Evolutionary conservation across 2,329 filamentous ascomycete genomes (phyloP), one percentile per base, ranked within the genome.

Genomic region (Aaosphaeria pasadenensis): DNA sequence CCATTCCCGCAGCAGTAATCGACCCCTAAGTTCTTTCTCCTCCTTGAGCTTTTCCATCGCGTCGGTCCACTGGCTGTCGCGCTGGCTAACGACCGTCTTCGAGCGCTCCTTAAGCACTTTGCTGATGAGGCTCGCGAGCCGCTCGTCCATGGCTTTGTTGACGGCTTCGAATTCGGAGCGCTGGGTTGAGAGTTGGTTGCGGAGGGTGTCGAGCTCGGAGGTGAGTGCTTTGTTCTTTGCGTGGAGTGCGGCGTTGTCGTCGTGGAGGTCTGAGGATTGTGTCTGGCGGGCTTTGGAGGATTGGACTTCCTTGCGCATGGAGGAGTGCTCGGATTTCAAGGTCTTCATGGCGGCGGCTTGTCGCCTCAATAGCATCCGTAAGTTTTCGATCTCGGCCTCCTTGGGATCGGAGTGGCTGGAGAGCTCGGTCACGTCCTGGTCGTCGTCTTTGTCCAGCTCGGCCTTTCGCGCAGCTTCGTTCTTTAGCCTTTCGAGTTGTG

Each of bases 1-100:
- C 67, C 67, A 70, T 46, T 70, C 63, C 51, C 65, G 52, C 58
- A 70, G 55, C 36, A 69, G 35, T 29, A 66, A 63, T 43, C 59
- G 63, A 0, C 64, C 63, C 49, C 68, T 43, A 17, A 68, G 39
- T 42, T 67, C 62, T 45, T 56, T 59, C 47, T 70, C 67, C 1
- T 35, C 49, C 29, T 56, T 50, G 9, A 58, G 33, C n/a, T 53
- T 49, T 29, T 50, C 48, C 11, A 65, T 51, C 39, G 49, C 61
- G 42, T 64, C 61, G 11, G 52, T 57, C 67, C 67, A 70, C 53
- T 69, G 64, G 6, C 58, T 63, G 44, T 70, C 67, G 7, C 67
- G 49, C 44, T 62, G 62, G 2, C 58, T 57, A 1, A 70, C 60
- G 1, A 64, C 60, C 0, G 49, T 58, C 45, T 58, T 62, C 6